Evolutionary conservation across 495 filamentous ascomycete species (phyloP).

Genomic region (Amphirosellinia nigrospora): DNA sequence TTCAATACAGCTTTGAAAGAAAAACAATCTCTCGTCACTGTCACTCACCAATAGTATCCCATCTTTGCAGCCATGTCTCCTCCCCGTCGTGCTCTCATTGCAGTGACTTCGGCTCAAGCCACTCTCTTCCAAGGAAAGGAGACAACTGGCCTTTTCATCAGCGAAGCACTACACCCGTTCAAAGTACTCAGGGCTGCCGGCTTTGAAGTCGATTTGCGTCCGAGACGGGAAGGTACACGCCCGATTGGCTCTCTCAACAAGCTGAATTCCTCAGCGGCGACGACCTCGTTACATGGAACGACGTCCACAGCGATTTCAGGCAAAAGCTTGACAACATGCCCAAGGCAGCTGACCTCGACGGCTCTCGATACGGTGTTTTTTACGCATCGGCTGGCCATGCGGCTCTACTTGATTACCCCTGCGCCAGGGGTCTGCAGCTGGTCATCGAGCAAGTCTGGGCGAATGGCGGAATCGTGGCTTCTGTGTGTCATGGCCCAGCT

Average conservation of each 20-base stretch:
- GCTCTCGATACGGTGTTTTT: slow-evolving; percentile 42
- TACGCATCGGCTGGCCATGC: slow-evolving; percentile 55
- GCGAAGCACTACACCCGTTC: slow-evolving; percentile 58
- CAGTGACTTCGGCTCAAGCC: slow-evolving; percentile 53
- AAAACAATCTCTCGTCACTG: background rate
- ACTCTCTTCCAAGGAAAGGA: slow-evolving; percentile 49
- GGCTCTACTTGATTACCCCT: slow-evolving; percentile 53
- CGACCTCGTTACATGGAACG: slow-evolving; percentile 48
- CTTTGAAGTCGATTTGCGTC: slow-evolving; percentile 58
- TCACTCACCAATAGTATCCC: background rate
- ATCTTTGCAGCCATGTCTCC: slow-evolving; percentile 40
- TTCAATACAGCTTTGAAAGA: background rate
- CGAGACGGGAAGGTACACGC: slow-evolving; percentile 53
- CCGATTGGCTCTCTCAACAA: slow-evolving; percentile 54
- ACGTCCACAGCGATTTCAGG: slow-evolving; percentile 49
- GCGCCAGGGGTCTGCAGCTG: slow-evolving; percentile 45
- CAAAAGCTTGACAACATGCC: slow-evolving; percentile 47
- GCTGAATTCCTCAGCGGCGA: slow-evolving; percentile 49
- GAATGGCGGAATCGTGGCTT: slow-evolving; percentile 48
- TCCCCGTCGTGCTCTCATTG: slow-evolving; percentile 52
- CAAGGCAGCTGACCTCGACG: slow-evolving; percentile 43
- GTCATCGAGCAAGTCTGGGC: slow-evolving; percentile 49
- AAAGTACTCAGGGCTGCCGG: slow-evolving; percentile 50
- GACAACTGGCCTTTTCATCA: slow-evolving; percentile 51
- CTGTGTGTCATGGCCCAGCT: slow-evolving; percentile 52